Conservation (phyloP, 108 stramenopile genomes). For the Cyclotella choctawhatcheeana region DNA sequence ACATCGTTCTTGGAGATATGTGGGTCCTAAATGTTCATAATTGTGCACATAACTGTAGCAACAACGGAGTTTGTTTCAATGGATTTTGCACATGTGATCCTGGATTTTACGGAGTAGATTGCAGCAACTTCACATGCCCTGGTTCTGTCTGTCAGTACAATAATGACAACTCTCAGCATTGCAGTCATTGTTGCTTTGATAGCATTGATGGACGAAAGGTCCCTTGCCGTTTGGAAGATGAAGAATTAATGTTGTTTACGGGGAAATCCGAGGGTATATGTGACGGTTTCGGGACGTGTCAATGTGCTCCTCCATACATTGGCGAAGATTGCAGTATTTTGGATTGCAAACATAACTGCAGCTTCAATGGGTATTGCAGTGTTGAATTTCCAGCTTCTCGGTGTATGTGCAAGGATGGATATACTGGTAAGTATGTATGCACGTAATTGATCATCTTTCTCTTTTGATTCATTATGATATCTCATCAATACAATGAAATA, state of each 20-base stretch:
- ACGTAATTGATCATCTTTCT: no score
- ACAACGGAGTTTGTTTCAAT: conserved; percentile 76
- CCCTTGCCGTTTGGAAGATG: conserved; percentile 55
- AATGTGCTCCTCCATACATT: conserved; percentile 89
- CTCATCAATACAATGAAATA: no score
- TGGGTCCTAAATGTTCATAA: conserved; percentile 71
- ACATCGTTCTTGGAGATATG: conserved; percentile 60
- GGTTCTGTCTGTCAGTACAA: conserved; percentile 87
- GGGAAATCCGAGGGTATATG: conserved; percentile 84
- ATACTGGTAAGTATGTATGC: conserved; percentile 62
- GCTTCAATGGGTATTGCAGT: conserved; percentile 86
- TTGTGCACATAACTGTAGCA: conserved; percentile 74
- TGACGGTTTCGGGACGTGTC: conserved; percentile 88
- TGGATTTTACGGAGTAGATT: conserved; percentile 86
- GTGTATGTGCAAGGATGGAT: conserved; percentile 87
- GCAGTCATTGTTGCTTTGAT: conserved; percentile 85
- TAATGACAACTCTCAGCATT: conserved; percentile 54
- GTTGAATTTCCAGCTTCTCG: conserved; percentile 84
- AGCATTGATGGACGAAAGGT: conserved; percentile 59
- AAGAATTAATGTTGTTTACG: conserved; percentile 40
- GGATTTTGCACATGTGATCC: conserved; percentile 80
- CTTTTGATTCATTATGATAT: no score
- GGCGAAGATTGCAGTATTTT: conserved; percentile 78
- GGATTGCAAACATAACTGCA: conserved; percentile 80
- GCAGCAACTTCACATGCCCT: conserved; percentile 84